Conservation (phyloP, 352 stramenopile species). For the Phytopythium ostracodes region DNA sequence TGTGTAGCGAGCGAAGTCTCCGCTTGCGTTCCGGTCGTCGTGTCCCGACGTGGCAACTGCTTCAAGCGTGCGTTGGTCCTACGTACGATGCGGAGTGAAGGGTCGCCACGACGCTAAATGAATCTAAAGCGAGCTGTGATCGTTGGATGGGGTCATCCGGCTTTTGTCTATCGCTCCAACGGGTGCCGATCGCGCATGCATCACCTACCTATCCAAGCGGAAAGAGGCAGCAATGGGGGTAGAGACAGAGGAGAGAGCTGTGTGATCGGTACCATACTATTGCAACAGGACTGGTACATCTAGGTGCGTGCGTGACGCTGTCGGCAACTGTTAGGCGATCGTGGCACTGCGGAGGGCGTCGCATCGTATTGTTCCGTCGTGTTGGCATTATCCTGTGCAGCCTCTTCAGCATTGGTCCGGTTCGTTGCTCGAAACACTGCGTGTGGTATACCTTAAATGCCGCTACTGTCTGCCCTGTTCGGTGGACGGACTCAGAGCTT, state of each 20-base stretch:
- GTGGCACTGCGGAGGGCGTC: neutral
- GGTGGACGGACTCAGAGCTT: conserved; percentile 38
- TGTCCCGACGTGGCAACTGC: neutral
- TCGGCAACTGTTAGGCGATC: neutral
- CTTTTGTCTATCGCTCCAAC: neutral
- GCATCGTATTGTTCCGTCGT: neutral
- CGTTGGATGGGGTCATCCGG: too few relatives aligned
- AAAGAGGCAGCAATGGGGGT: too few relatives aligned
- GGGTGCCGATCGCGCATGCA: too few relatives aligned
- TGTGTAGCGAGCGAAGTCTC: too few relatives aligned
- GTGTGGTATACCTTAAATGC: too few relatives aligned
- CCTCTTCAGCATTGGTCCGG: neutral
- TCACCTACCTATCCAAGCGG: too few relatives aligned
- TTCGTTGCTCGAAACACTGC: neutral
- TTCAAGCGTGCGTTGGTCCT: neutral
- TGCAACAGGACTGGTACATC: too few relatives aligned
- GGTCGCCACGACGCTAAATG: neutral
- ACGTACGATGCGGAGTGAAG: neutral
- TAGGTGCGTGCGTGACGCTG: too few relatives aligned
- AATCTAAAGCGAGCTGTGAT: too few relatives aligned
- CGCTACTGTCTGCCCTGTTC: neutral
- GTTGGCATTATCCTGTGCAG: neutral
- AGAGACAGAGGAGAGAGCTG: too few relatives aligned
- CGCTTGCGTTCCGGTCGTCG: neutral
- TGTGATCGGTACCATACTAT: too few relatives aligned